These are phyloP conservation scores for Helotiales sp. DNA, from an alignment of 2,329 filamentous ascomycete species.

Conservation along the genomic window DNA sequence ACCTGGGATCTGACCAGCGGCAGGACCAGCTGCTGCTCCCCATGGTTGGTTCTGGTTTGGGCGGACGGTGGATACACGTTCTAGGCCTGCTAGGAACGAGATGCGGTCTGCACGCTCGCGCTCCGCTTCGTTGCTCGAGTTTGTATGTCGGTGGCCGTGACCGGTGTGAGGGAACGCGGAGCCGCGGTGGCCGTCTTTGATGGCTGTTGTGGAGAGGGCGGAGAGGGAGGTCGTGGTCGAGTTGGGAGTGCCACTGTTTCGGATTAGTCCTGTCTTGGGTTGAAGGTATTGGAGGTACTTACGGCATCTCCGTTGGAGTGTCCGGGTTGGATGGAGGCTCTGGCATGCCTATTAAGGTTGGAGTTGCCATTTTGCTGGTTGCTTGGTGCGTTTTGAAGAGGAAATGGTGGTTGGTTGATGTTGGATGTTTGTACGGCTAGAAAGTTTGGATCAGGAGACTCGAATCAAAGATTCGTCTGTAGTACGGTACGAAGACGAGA, in stretches of 20 bases:
- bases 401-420: not conserved
- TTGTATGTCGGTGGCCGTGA: slow-evolving; percentile 60
- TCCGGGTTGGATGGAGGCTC: slow-evolving; percentile 81
- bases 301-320: slow-evolving; percentile 91
- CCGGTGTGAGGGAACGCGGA: slow-evolving; percentile 67
- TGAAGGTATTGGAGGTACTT: slow-evolving; percentile 47
- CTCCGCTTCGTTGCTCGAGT: slow-evolving; percentile 77
- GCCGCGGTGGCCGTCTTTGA: slow-evolving; percentile 94
- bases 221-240: slow-evolving; percentile 92
- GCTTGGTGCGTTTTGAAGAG: not conserved
- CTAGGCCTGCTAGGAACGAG: slow-evolving; percentile 89
- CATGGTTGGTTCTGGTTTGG: slow-evolving; percentile 43
- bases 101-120: slow-evolving; percentile 95
- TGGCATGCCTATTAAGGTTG: slow-evolving; percentile 80
- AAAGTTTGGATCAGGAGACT: not conserved
- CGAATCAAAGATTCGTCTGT: not conserved
- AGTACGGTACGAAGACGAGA: not conserved
- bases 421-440: not conserved
- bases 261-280: slow-evolving; percentile 18
- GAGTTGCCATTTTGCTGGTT: slow-evolving; percentile 35
- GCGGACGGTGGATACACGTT: slow-evolving; percentile 80
- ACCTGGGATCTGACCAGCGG: slow-evolving; percentile 55
- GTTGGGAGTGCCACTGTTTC: slow-evolving; percentile 81
- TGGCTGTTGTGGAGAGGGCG: slow-evolving; percentile 88
- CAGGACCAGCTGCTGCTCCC: slow-evolving; percentile 39